Conservation (phyloP, 1,139 yeast genomes). For the Pneumocystis jirovecii region DNA sequence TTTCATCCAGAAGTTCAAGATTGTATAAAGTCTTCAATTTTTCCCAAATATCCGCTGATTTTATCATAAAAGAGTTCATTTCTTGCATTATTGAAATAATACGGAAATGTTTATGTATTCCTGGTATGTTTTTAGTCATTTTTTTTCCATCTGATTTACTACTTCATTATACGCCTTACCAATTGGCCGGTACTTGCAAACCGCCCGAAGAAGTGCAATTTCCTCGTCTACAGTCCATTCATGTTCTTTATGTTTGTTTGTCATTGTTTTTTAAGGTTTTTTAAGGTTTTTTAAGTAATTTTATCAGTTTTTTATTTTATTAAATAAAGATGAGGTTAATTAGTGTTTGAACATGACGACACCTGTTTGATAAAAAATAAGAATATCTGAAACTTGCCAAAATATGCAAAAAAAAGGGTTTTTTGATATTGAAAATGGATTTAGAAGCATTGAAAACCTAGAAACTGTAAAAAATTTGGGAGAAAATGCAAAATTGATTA, state of each 20-base stretch:
- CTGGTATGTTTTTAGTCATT: slow-evolving; percentile 20
- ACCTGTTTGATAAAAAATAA: neutral
- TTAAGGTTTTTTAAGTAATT: neutral
- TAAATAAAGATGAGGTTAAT: neutral
- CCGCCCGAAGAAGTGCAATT: slow-evolving; percentile 45
- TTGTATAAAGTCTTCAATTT: slow-evolving; percentile 42
- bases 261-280: neutral
- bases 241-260: slow-evolving; percentile 10
- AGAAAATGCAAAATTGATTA: neutral
- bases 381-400: neutral
- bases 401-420: neutral
- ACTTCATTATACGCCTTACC: slow-evolving; percentile 21
- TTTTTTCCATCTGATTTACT: neutral
- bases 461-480: neutral
- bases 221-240: slow-evolving; percentile 53
- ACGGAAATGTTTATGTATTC: slow-evolving; percentile 42
- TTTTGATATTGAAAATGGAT: neutral
- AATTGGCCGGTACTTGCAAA: slow-evolving; percentile 56
- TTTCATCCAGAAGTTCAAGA: slow-evolving; percentile 38
- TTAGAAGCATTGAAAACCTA: neutral
- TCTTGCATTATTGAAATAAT: slow-evolving; percentile 41
- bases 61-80: slow-evolving; percentile 27
- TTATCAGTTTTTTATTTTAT: neutral
- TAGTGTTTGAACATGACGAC: neutral
- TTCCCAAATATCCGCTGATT: slow-evolving; percentile 40